A percentile compares a stretch with the other conserved stretches of the same genome.
Evolutionary conservation across 2,329 filamentous ascomycete genomes (phyloP).

Genomic region (Sphaerulina populicola): DNA sequence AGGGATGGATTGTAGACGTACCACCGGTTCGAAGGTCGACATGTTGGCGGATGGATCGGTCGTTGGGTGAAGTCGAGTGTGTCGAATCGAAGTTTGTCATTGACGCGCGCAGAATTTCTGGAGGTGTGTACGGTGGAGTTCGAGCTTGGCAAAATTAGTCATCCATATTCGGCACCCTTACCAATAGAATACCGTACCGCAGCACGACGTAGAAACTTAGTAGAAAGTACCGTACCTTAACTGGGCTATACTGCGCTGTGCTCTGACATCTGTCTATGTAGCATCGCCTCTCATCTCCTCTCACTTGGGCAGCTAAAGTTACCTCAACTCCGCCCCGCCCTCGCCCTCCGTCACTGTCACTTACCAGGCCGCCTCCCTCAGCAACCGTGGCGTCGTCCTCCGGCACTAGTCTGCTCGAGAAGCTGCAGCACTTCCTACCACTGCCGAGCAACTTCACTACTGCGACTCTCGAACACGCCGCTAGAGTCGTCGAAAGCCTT

Average conservation of each 20-base stretch:
- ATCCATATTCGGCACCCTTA: too few species aligned
- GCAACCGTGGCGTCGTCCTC: slow-evolving; percentile 28
- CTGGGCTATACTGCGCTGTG: too few species aligned
- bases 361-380: neutral
- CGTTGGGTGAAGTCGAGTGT: slow-evolving; percentile 12
- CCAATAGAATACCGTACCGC: too few species aligned
- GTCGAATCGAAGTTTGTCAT: neutral
- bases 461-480: slow-evolving; percentile 16
- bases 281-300: too few species aligned
- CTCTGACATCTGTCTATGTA: too few species aligned
- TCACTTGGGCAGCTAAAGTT: too few species aligned
- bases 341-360: neutral
- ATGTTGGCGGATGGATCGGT: slow-evolving; percentile 42
- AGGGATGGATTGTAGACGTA: slow-evolving; percentile 37
- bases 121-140: too few species aligned
- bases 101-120: too few species aligned
- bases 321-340: too few species aligned
- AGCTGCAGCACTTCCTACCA: slow-evolving; percentile 15
- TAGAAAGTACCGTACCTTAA: too few species aligned
- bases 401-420: slow-evolving; percentile 16
- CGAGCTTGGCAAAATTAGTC: too few species aligned
- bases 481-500: slow-evolving; percentile 13
- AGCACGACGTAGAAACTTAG: too few species aligned
- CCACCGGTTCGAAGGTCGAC: slow-evolving; percentile 59
- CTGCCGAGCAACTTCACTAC: slow-evolving; percentile 16